phyloP scores from a whole-genome alignment of 2,329 filamentous ascomycete genomes.

The Zarea fungicola region DNA sequence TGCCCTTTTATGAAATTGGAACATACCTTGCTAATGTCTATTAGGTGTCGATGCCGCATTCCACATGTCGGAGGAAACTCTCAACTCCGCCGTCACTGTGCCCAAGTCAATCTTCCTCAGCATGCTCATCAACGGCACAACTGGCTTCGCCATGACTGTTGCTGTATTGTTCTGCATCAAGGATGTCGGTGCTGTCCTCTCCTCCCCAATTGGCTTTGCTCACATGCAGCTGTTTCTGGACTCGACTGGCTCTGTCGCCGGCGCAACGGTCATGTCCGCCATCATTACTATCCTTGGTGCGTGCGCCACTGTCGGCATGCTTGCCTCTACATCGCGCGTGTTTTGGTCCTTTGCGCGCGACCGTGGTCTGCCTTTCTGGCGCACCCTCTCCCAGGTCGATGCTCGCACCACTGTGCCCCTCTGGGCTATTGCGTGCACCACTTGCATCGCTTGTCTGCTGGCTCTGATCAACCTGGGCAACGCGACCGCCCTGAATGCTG shows the following conservation, averaged over 20 bases:
- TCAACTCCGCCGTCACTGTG: constrained; percentile 43
- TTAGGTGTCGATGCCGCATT: constrained; percentile 24
- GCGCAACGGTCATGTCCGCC: constrained; percentile 44
- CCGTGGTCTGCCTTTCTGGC: constrained; percentile 27
- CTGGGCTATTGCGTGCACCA: constrained; percentile 24
- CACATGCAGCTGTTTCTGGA: constrained; percentile 55
- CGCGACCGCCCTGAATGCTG: constrained; percentile 24
- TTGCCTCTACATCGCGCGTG: constrained; percentile 53
- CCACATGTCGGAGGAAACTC: constrained; percentile 29
- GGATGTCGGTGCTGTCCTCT: constrained; percentile 35
- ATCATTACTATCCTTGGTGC: constrained; percentile 45
- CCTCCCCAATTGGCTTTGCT: constrained; percentile 45
- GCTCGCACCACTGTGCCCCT: constrained; percentile 24
- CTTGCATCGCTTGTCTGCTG: constrained; percentile 24
- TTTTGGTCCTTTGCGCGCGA: constrained; percentile 48
- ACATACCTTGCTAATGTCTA: background rate
- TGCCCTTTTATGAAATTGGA: too few species aligned
- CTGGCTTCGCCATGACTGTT: constrained; percentile 52
- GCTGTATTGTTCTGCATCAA: constrained; percentile 50
- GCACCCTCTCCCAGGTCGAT: constrained; percentile 21
- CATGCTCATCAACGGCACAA: constrained; percentile 44
- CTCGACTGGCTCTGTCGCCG: constrained; percentile 41
- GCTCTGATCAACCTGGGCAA: constrained; percentile 31
- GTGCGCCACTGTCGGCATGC: constrained; percentile 46
- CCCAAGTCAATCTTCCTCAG: constrained; percentile 46